Conservation (phyloP, 2,329 filamentous ascomycete species). For the Cladophialophora immunda region DNA sequence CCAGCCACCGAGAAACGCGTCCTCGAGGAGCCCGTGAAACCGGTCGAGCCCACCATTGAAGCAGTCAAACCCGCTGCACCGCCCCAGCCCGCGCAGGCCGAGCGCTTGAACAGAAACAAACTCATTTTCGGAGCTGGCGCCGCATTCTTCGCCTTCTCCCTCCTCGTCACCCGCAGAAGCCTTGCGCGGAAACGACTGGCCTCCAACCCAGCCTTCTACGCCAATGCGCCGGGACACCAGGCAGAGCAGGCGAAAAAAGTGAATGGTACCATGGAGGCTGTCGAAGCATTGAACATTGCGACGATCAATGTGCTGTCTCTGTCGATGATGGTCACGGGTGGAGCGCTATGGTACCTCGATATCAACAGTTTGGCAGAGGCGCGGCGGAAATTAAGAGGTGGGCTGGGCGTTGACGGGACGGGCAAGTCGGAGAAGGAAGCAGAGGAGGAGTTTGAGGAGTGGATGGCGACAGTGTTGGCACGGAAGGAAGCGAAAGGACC, state of each 20-base stretch:
- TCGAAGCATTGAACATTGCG: constrained; percentile 84
- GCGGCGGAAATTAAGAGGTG: constrained; percentile 66
- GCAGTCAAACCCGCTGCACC: constrained; percentile 16
- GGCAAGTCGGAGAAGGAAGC: constrained; percentile 58
- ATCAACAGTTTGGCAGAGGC: constrained; percentile 75
- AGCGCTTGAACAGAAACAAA: constrained; percentile 63
- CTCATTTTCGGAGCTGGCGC: constrained; percentile 75
- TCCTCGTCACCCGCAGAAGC: constrained; percentile 75
- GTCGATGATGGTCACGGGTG: constrained; percentile 77
- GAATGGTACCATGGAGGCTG: constrained; percentile 75
- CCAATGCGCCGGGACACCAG: constrained; percentile 54
- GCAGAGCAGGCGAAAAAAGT: constrained; percentile 51
- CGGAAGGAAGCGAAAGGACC: constrained; percentile 53
- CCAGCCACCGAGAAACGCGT: constrained; percentile 30
- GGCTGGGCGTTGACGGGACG: constrained; percentile 66
- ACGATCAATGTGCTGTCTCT: constrained; percentile 85
- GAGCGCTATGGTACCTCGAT: constrained; percentile 78
- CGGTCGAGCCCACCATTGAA: constrained; percentile 18
- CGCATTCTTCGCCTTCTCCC: constrained; percentile 76
- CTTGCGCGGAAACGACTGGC: constrained; percentile 69
- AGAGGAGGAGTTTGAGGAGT: constrained; percentile 64
- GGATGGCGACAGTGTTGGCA: constrained; percentile 59
- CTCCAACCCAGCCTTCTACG: constrained; percentile 75
- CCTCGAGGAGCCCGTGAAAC: constrained; percentile 29
- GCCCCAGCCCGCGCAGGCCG: constrained; percentile 26